Percentiles rank a stretch among this genome's conserved stretches.
phyloP scores from a whole-genome alignment of 441 rosid genomes.

The Flueggea neowawraea region DNA sequence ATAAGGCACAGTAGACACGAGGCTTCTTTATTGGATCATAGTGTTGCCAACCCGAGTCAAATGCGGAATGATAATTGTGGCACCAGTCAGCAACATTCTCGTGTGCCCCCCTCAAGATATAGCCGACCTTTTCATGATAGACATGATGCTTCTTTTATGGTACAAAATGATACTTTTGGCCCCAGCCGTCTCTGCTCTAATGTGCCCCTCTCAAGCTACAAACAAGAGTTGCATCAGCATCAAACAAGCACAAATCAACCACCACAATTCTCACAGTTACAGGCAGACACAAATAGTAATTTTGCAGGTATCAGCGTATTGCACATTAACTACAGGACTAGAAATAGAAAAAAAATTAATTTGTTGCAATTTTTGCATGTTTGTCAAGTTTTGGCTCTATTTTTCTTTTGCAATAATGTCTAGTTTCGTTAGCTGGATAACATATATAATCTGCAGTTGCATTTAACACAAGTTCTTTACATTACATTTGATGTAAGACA shows the following conservation, averaged over 20 bases:
- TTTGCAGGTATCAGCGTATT: slow-evolving; percentile 13
- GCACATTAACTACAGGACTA: neutral
- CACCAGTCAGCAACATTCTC: slow-evolving; percentile 10
- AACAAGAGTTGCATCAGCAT: too few species aligned
- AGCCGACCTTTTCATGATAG: slow-evolving; percentile 14
- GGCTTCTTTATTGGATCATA: slow-evolving; percentile 12
- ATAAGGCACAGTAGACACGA: slow-evolving; percentile 17
- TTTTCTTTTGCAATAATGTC: neutral
- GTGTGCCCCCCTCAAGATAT: slow-evolving; percentile 14
- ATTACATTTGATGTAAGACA: too few species aligned
- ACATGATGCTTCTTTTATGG: neutral
- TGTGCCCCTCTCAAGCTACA: too few species aligned
- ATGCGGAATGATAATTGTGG: slow-evolving; percentile 18
- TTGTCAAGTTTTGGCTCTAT: neutral
- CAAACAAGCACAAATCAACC: too few species aligned
- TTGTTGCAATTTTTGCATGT: neutral
- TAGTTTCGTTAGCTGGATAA: neutral
- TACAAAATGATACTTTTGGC: neutral
- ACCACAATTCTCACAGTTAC: neutral
- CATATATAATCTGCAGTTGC: too few species aligned
- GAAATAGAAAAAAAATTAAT: neutral
- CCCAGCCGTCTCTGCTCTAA: too few species aligned
- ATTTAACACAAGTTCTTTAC: too few species aligned
- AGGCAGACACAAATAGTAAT: slow-evolving; percentile 5
- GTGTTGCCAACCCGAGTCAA: slow-evolving; percentile 12